Evolutionary conservation across 768 basidiomycete genomes (phyloP), one percentile per base, ranked within the genome.

Genomic region (Russula olivacea): DNA sequence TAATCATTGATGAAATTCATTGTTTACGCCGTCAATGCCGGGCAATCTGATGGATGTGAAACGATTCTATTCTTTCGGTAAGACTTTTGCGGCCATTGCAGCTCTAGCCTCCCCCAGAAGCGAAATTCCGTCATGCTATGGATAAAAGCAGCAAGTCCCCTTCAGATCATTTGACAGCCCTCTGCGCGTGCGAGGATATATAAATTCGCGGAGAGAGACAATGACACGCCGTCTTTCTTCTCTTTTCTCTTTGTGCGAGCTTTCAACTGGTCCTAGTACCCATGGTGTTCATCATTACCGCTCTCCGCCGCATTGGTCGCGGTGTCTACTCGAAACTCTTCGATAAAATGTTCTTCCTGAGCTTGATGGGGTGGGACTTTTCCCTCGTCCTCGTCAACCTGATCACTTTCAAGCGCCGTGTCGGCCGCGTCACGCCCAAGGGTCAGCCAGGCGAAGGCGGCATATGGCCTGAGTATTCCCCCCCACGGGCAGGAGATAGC

Each of bases 401-500:
- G 1, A 63, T 88, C 47, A 72, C 76, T 1, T 82, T 81, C 0
- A 80, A 76, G 49, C 76, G 76, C 14, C 78, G 76, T 32, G 71
- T 77, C 3, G 88, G 87, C 0, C 76, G 77, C 34, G 83, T 88
- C 45, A 81, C 81, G 0, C 83, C 81, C 1, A 72, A 74, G 32
- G 84, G 84, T 0, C 73, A 78, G 56, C 80, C 82, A 3, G 87
- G 86, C 0, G 79, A 74, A 53, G 81, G 77, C 34, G 86, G 88
- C 0, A 69, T 77, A 50, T 91, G 89, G 89, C 88, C 89, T 0
- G 82, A 85, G 68, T 90, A 79, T 69, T 73, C 78, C 1, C 72
- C 84, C 2, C 80, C 87, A 0, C 73, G 72, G 61, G 78, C 83
- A 10, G 82, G 81, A 1, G 89, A 91, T 67, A 89, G 88, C 68